Base-by-base conservation (phyloP, 2,329 filamentous ascomycete species). In the Lachnellula occidentalis region DNA sequence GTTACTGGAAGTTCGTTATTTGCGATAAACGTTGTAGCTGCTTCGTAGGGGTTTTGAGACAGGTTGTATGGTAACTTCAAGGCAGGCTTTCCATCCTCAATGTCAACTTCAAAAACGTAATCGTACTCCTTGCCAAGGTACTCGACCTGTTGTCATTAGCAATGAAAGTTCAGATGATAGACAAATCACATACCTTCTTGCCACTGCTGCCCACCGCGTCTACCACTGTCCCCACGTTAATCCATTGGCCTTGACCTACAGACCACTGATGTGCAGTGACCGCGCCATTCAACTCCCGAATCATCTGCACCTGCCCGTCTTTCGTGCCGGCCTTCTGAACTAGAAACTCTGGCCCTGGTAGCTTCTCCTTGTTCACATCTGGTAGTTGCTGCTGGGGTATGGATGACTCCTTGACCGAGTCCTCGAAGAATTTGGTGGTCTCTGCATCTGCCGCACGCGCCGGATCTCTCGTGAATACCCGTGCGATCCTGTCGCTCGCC, bases 71-170 rank as follows among this genome's bases (percentile, higher is more conserved):
- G 91, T n/a, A 97, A 78, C 71, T 96, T 96, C 45, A 97, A 76
- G 0, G 92, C 84, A 12, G 92, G 92, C 67, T 95, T 92, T 50
- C 91, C 92, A 66, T 96, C 92, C 69, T 96, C 90, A 58, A 96
- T 95, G 64, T 96, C 92, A 24, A 96, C 92, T 67, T 96, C 92
- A 63, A 97, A 97, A 8, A 99, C 92, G 66, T 87, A 96, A 68
- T 99, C 94, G 69, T 95, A 99, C 58, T 92, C 88, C 67, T 95
- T 83, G 34, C 92, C 92, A 1, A 88, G 77, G 67, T 92, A 87
- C 55, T 85, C 79, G 7, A 83, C 60, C 61, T 63, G 42, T 14
- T 34, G 15, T 24, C 9, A 27, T 58, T 49, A 48, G 31, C 27
- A n/a, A 11, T 5, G 24, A 17, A 43, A 41, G 11, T 15, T 4